Evolutionary conservation across 2,329 filamentous ascomycete species (phyloP).

Genomic region (Colletotrichum sp.): DNA sequence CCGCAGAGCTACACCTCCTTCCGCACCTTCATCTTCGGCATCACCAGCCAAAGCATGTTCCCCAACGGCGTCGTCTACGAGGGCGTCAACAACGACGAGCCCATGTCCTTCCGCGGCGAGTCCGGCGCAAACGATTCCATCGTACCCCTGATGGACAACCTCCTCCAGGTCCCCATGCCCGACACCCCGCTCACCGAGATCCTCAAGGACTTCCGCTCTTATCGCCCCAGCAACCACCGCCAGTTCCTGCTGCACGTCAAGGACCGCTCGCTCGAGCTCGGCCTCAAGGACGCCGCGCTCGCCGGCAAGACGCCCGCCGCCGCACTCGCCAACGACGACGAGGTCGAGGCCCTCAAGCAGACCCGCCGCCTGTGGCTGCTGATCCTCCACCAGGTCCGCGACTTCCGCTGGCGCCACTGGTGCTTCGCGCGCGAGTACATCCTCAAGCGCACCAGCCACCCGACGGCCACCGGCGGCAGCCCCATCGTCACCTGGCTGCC

Average conservation of each 20-base stretch:
- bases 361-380: slow-evolving; percentile 66
- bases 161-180: slow-evolving; percentile 87
- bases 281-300: slow-evolving; percentile 65
- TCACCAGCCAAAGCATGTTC: slow-evolving; percentile 93
- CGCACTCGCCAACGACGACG: slow-evolving; percentile 24
- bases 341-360: slow-evolving; percentile 52
- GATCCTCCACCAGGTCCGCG: slow-evolving; percentile 75
- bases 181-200: slow-evolving; percentile 88
- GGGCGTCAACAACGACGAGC: slow-evolving; percentile 73
- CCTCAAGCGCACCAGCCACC: slow-evolving; percentile 76
- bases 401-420: slow-evolving; percentile 86
- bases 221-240: slow-evolving; percentile 87
- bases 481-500: slow-evolving; percentile 86
- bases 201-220: slow-evolving; percentile 85
- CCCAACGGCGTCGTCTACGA: slow-evolving; percentile 90
- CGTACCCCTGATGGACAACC: slow-evolving; percentile 87
- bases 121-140: slow-evolving; percentile 95
- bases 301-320: slow-evolving; percentile 20
- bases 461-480: slow-evolving; percentile 80
- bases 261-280: slow-evolving; percentile 49
- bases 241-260: slow-evolving; percentile 80
- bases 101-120: slow-evolving; percentile 86
- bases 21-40: slow-evolving; percentile 96
- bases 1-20: slow-evolving; percentile 86
- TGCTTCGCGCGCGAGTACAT: slow-evolving; percentile 87